Conservation (phyloP, 2,329 filamentous ascomycete genomes). For the Penicillium sp. region DNA sequence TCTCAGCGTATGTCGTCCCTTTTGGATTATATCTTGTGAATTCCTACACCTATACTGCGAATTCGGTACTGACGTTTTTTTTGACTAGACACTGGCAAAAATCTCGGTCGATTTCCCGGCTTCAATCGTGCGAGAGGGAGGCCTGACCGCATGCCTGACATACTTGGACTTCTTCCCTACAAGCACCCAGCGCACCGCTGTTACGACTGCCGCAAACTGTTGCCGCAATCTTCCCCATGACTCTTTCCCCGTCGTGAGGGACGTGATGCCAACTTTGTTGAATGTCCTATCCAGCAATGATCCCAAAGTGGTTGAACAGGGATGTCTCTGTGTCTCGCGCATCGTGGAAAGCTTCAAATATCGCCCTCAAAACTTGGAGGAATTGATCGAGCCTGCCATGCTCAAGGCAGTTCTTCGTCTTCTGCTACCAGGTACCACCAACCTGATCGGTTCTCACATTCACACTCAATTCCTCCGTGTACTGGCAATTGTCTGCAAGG, state of each 20-base stretch:
- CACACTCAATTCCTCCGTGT: constrained; percentile 96
- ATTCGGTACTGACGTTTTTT: neutral
- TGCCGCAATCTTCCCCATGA: constrained; percentile 95
- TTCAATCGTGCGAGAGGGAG: constrained; percentile 93
- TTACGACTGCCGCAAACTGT: constrained; percentile 96
- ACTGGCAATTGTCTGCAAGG: constrained; percentile 83
- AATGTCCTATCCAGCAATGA: constrained; percentile 90
- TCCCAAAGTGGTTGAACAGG: constrained; percentile 95
- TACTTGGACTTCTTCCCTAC: constrained; percentile 98
- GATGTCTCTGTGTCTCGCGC: constrained; percentile 89
- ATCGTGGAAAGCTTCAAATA: constrained; percentile 98
- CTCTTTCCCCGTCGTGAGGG: constrained; percentile 84
- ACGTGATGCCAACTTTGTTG: constrained; percentile 94
- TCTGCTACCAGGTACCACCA: constrained; percentile 89
- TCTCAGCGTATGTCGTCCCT: constrained; percentile 62
- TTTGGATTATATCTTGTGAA: neutral
- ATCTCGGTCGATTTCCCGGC: constrained; percentile 95
- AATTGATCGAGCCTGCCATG: constrained; percentile 85
- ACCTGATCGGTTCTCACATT: constrained; percentile 88
- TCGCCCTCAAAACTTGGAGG: constrained; percentile 82
- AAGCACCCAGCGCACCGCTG: constrained; percentile 92
- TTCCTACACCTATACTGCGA: neutral
- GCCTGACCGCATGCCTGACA: constrained; percentile 89
- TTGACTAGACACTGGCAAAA: constrained; percentile 76
- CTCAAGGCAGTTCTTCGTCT: constrained; percentile 82